A percentile compares a stretch with the other conserved stretches of the same genome.
Evolutionary conservation across 2,329 filamentous ascomycete species (phyloP).

Genomic region (Chaetomiaceae sp.): DNA sequence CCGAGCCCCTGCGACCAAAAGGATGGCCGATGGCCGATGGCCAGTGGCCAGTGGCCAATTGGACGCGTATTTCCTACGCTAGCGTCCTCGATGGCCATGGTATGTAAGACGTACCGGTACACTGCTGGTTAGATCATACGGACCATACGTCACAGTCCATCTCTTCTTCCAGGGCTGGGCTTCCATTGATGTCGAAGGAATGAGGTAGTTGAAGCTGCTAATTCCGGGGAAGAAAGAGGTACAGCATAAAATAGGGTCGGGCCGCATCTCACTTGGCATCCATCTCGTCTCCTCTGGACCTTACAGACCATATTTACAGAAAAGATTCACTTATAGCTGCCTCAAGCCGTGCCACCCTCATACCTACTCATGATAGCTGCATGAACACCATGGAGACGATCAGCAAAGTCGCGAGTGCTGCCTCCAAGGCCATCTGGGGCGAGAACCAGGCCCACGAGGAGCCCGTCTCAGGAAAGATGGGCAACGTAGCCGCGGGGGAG

Average conservation of each 20-base stretch:
- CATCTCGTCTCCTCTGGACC: too few species aligned
- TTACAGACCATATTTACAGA: too few species aligned
- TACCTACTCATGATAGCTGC: too few species aligned
- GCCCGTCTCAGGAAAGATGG: conserved; percentile 66
- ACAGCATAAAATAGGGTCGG: too few species aligned
- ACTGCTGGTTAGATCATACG: not conserved
- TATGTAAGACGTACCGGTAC: conserved; percentile 9
- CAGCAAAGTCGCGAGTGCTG: conserved; percentile 48
- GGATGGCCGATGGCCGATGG: not conserved
- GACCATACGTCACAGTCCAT: conserved; percentile 15
- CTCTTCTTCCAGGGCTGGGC: not conserved
- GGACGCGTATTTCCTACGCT: not conserved
- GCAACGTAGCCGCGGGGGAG: conserved; percentile 62
- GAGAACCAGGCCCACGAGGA: conserved; percentile 45
- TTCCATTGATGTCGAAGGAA: not conserved
- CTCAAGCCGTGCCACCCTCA: too few species aligned
- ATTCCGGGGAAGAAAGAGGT: not conserved
- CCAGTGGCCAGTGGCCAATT: too few species aligned
- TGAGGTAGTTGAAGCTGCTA: conserved; percentile 1
- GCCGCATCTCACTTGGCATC: too few species aligned
- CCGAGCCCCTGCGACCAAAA: too few species aligned
- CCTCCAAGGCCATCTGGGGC: conserved; percentile 47
- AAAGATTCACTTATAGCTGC: too few species aligned
- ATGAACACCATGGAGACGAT: conserved; percentile 56
- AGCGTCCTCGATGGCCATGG: not conserved